Evolutionary conservation across 2,329 filamentous ascomycete species (phyloP).

Genomic region (Fusarium stilboides): DNA sequence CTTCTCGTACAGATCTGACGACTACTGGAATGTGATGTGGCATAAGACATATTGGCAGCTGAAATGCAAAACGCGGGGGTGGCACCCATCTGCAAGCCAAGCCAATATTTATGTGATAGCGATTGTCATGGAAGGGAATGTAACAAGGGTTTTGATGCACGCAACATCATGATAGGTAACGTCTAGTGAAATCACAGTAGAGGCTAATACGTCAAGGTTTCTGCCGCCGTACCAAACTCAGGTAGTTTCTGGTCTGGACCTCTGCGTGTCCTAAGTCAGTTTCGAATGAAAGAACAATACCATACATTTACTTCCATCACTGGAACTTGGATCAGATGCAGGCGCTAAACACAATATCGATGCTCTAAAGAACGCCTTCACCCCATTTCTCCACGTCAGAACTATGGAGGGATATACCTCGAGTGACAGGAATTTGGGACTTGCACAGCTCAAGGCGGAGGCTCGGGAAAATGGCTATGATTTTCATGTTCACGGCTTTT

Average conservation of each 20-base stretch:
- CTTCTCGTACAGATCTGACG: too few relatives aligned
- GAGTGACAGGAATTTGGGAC: too few relatives aligned
- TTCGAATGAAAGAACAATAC: too few relatives aligned
- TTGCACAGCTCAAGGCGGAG: too few relatives aligned
- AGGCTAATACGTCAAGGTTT: background rate
- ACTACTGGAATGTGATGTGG: constrained; percentile 9
- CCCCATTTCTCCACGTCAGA: too few relatives aligned
- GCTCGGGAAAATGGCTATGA: too few relatives aligned
- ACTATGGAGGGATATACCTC: too few relatives aligned
- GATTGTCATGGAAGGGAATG: background rate
- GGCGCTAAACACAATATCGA: too few relatives aligned
- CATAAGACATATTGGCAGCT: background rate
- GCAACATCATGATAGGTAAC: background rate
- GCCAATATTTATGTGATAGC: background rate
- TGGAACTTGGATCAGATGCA: too few relatives aligned
- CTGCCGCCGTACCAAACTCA: background rate
- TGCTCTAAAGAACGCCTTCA: too few relatives aligned
- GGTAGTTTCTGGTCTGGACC: background rate
- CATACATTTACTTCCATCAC: too few relatives aligned
- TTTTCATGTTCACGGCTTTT: too few relatives aligned
- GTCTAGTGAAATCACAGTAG: background rate
- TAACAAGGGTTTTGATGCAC: background rate
- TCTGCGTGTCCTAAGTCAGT: background rate
- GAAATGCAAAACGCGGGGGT: constrained; percentile 7
- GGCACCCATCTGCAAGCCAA: background rate